Evolutionary conservation across 208 protist genomes (phyloP).

Genomic region (Entamoeba histolytica): DNA sequence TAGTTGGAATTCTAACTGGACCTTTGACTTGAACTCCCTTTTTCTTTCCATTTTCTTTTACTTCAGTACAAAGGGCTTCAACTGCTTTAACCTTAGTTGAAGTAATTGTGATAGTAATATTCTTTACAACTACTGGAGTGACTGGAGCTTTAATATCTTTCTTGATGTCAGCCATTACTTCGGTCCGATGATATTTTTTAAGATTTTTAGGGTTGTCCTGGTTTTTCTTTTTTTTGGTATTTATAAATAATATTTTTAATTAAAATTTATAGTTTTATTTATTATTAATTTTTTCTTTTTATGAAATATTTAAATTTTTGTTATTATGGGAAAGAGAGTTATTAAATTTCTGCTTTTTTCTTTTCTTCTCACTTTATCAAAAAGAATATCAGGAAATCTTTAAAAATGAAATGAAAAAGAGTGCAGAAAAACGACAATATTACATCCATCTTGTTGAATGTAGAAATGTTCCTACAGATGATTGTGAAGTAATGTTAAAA

Average conservation of each 20-base stretch:
- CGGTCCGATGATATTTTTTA: too few relatives aligned
- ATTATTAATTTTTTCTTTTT: too few relatives aligned
- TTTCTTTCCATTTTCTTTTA: not conserved
- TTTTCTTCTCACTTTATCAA: too few relatives aligned
- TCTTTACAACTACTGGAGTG: not conserved
- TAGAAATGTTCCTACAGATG: not conserved
- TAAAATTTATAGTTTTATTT: too few relatives aligned
- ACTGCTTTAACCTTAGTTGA: not conserved
- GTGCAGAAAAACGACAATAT: not conserved
- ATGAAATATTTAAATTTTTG: too few relatives aligned
- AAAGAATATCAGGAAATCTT: not conserved
- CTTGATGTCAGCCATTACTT: not conserved
- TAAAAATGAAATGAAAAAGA: not conserved
- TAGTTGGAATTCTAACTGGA: slow-evolving; percentile 25
- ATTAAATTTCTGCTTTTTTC: too few relatives aligned
- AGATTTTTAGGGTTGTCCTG: too few relatives aligned
- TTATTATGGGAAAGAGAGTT: too few relatives aligned
- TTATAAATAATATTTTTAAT: too few relatives aligned
- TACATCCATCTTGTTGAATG: not conserved
- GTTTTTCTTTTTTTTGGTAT: too few relatives aligned
- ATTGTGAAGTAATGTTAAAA: not conserved
- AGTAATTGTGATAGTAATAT: not conserved
- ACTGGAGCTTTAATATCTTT: not conserved
- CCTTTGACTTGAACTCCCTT: not conserved
- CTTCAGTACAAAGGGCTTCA: not conserved